A percentile compares a stretch with the other conserved stretches of the same genome.
Conservation (phyloP, 2,329 filamentous ascomycete genomes). For the Talaromyces pinophilus region DNA sequence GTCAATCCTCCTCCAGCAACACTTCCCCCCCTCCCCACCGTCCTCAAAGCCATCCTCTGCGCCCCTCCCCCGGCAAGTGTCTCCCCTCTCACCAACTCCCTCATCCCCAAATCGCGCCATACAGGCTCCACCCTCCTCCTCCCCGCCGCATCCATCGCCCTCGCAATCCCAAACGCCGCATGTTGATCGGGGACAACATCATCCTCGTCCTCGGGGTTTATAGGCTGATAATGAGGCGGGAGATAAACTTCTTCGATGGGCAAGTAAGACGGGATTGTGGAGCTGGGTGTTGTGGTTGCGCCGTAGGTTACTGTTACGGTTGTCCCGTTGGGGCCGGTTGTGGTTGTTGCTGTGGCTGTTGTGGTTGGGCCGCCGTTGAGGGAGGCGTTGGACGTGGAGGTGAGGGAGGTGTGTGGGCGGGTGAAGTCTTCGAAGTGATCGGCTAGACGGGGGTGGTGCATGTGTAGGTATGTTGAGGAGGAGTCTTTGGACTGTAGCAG, state of each 20-base stretch:
- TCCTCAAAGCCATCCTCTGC: conserved; percentile 23
- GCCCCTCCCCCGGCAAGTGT: conserved; percentile 11
- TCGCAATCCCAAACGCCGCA: conserved; percentile 65
- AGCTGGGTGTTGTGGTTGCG: conserved; percentile 30
- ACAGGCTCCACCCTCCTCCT: conserved; percentile 49
- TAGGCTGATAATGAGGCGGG: conserved; percentile 60
- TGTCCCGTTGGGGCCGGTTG: conserved; percentile 5
- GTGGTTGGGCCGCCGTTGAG: conserved; percentile 20
- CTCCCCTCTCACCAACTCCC: conserved; percentile 48
- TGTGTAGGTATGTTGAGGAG: conserved; percentile 51
- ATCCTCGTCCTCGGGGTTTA: conserved; percentile 68
- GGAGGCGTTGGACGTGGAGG: neutral
- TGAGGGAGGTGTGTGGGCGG: conserved; percentile 44
- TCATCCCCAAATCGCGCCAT: conserved; percentile 62
- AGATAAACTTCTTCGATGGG: conserved; percentile 64
- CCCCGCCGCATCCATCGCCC: conserved; percentile 55
- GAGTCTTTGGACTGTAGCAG: conserved; percentile 52
- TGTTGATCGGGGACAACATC: conserved; percentile 68
- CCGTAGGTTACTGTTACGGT: conserved; percentile 32
- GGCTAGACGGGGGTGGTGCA: conserved; percentile 51
- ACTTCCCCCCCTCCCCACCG: neutral
- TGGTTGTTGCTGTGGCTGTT: conserved; percentile 25
- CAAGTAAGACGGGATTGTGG: conserved; percentile 45
- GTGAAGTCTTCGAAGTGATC: conserved; percentile 55
- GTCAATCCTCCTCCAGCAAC: conserved; percentile 19